Evolutionary conservation across 2,329 filamentous ascomycete species (phyloP), one percentile per base, ranked within the genome.

Genomic region (Pseudocercospora vitis): DNA sequence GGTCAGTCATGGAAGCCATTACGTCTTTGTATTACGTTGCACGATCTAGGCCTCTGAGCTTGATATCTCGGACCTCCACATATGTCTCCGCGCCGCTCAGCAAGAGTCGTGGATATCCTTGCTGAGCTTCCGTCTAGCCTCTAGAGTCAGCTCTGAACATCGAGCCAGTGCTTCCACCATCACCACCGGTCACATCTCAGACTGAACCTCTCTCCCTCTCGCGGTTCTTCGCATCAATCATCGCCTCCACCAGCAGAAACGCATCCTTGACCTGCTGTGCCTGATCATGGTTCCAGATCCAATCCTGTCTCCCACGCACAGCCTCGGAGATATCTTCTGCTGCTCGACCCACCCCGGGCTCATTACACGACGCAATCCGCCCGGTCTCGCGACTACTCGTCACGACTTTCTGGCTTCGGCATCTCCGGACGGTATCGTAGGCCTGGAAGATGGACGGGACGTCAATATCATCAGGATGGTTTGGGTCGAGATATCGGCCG

Each of bases 191-290:
- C n/a, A n/a, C n/a, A n/a, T n/a, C n/a, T n/a, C n/a, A n/a, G n/a
- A n/a, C n/a, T n/a, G n/a, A n/a, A n/a, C n/a, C n/a, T n/a, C n/a
- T n/a, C n/a, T n/a, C n/a, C n/a, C n/a, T n/a, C n/a, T n/a, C n/a
- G n/a, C n/a, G n/a, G n/a, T n/a, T n/a, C n/a, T n/a, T n/a, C n/a
- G 48, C 48, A 19, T 51, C 48, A 7, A 16, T 33, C 14, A 51
- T 44, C 35, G 44, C 37, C 9, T 52, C 52, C 21, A 54, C 31
- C 8, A 46, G 5, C 37, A 45, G 28, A 39, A 39, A 46, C n/a
- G 52, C 52, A 46, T 54, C 47, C 21, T 54, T 54, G 24, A 54
- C 37, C 46, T 49, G 47, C 21, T 49, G 23, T 24, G 44, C 52
- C 21, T 37, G 46, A 37, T 54, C 52, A 8, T 35, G 35, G 46